phyloP scores from a whole-genome alignment of 2,329 filamentous ascomycete genomes.

The Phialophora tarda region DNA sequence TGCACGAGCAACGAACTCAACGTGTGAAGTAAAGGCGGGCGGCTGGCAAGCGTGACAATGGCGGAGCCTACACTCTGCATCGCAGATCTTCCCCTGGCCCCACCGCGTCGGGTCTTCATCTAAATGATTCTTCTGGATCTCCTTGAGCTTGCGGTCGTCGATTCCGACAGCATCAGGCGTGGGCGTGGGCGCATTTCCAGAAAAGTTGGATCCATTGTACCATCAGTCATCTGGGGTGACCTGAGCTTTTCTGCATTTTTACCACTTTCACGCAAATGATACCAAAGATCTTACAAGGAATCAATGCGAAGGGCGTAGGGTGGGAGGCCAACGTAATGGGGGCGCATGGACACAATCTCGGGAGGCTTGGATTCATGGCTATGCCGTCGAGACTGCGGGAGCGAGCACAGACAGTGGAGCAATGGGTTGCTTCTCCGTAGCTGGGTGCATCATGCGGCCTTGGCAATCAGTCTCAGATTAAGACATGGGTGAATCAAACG shows the following conservation, averaged over 20 bases:
- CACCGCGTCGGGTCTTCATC: neutral
- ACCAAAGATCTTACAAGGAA: neutral
- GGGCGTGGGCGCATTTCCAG: neutral
- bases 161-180: neutral
- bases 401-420: neutral
- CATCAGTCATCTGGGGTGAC: constrained; percentile 16
- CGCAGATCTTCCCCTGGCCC: neutral
- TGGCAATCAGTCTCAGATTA: neutral
- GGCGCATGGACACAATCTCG: neutral
- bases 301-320: neutral
- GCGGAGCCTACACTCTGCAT: neutral
- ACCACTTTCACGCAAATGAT: constrained; percentile 1
- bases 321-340: neutral
- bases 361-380: neutral
- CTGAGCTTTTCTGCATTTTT: constrained; percentile 6
- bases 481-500: neutral
- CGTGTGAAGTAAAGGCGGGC: neutral
- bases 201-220: constrained; percentile 20
- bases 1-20: constrained; percentile 1
- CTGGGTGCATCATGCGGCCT: neutral
- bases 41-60: neutral
- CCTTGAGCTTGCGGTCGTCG: neutral
- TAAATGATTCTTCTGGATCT: constrained; percentile 13
- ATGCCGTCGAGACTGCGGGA: neutral
- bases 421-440: neutral